Percentiles rank a stretch among this genome's conserved stretches.
Conservation (phyloP, 371 early-diverging fungal genomes). For the Actinomucor elegans region DNA sequence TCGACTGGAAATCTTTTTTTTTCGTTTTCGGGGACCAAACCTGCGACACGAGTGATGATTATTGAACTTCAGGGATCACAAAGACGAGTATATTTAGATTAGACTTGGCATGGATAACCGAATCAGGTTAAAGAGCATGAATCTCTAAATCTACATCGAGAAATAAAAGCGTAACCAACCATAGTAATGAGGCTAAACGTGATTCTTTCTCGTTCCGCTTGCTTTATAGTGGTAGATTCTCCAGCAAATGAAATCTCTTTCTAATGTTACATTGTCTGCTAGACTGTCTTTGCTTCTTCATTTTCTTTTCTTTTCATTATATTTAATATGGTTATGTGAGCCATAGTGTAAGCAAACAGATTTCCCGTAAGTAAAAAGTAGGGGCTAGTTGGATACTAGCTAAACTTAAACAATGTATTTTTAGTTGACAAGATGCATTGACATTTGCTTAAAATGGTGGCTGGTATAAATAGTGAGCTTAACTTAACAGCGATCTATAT, state of each 20-base stretch:
- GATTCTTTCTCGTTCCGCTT: no score
- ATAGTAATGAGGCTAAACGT: not conserved
- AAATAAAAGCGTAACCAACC: conserved; percentile 14
- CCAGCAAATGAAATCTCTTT: conserved; percentile 4
- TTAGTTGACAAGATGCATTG: not conserved
- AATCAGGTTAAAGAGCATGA: not conserved
- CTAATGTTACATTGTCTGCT: conserved; percentile 3
- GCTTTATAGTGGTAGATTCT: no score
- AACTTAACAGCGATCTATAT: not conserved
- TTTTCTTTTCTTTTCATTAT: conserved; percentile 1
- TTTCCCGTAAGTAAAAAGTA: no score
- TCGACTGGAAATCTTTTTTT: not conserved
- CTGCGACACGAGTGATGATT: not conserved
- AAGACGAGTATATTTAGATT: not conserved
- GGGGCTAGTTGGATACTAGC: not conserved
- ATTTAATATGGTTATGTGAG: not conserved
- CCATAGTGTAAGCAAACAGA: no score
- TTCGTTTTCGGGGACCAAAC: not conserved
- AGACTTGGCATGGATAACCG: not conserved
- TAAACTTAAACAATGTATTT: not conserved
- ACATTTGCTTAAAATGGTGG: no score
- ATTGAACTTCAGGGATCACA: conserved; percentile 1
- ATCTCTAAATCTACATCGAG: conserved; percentile 1
- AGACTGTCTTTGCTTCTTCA: conserved; percentile 7
- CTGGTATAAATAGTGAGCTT: not conserved